phyloP scores from a whole-genome alignment of 2,329 filamentous ascomycete genomes.

The Nothophaeocryptopus gaeumannii region DNA sequence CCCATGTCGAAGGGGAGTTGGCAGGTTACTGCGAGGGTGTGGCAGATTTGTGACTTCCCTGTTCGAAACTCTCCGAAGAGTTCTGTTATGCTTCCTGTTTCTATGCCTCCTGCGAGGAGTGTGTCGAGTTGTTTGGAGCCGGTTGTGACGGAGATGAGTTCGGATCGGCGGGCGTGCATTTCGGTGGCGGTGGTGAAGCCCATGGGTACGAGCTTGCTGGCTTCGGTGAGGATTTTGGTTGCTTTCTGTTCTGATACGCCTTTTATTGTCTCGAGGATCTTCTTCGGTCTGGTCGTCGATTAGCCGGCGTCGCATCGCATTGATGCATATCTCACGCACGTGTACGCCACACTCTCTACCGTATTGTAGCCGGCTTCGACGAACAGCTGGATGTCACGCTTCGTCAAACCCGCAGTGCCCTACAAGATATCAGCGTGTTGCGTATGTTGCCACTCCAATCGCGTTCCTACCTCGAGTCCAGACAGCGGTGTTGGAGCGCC shows the following conservation, averaged over 20 bases:
- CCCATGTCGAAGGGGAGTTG: constrained; percentile 99
- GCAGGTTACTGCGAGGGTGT: constrained; percentile 97
- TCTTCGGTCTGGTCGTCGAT: constrained; percentile 54
- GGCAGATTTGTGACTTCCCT: constrained; percentile 97
- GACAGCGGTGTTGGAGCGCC: constrained; percentile 89
- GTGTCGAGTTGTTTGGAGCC: constrained; percentile 97
- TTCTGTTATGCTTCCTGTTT: constrained; percentile 97
- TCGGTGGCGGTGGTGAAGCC: constrained; percentile 98
- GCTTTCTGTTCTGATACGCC: constrained; percentile 98
- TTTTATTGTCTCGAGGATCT: constrained; percentile 89
- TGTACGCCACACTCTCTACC: constrained; percentile 94
- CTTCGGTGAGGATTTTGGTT: constrained; percentile 83
- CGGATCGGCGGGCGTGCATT: constrained; percentile 95
- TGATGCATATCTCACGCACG: constrained; percentile 48
- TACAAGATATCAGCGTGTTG: constrained; percentile 39
- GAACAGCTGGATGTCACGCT: constrained; percentile 89
- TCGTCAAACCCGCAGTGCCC: constrained; percentile 83
- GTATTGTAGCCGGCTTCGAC: constrained; percentile 92
- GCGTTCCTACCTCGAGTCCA: constrained; percentile 70
- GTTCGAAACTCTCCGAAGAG: constrained; percentile 98
- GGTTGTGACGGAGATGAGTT: constrained; percentile 96
- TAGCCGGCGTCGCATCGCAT: constrained; percentile 18
- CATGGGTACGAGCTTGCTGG: constrained; percentile 95
- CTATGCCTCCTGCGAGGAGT: constrained; percentile 86
- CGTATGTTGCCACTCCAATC: constrained; percentile 12